These are phyloP conservation scores for Dacryopinax spathularia DNA, from an alignment of 768 basidiomycete species.

Conservation along the genomic window DNA sequence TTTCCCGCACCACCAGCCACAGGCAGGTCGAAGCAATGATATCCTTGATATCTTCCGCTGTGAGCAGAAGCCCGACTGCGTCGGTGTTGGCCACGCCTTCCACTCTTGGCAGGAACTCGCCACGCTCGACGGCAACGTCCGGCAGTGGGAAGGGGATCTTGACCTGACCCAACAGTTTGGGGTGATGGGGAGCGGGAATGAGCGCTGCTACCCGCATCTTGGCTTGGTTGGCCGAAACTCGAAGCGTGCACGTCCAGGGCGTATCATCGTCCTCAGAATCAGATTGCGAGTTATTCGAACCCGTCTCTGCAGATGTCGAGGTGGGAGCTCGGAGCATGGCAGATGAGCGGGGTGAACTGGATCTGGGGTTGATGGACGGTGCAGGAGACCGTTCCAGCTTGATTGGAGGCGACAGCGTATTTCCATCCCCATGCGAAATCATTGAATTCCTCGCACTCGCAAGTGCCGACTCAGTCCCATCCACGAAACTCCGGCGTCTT, in stretches of 20 bases:
- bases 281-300: background rate
- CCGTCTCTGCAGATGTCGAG: background rate
- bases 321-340: background rate
- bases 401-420: background rate
- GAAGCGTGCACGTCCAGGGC: background rate
- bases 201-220: slow-evolving; percentile 65
- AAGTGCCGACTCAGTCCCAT: background rate
- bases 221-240: background rate
- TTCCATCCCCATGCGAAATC: background rate
- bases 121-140: slow-evolving; percentile 47
- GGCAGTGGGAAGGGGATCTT: slow-evolving; percentile 83
- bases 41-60: slow-evolving; percentile 89
- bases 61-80: slow-evolving; percentile 36
- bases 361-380: background rate
- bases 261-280: background rate
- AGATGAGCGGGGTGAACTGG: background rate
- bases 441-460: background rate
- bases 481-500: background rate
- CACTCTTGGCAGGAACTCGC: slow-evolving; percentile 7
- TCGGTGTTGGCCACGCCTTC: slow-evolving; percentile 4
- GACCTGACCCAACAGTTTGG: slow-evolving; percentile 81
- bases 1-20: slow-evolving; percentile 85
- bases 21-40: slow-evolving; percentile 72
- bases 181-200: slow-evolving; percentile 87
- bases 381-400: background rate